A percentile compares a stretch with the other conserved stretches of the same genome.
Evolutionary conservation across 805 yeast species (phyloP).

Genomic region (Diddensiella caesifluorescens): DNA sequence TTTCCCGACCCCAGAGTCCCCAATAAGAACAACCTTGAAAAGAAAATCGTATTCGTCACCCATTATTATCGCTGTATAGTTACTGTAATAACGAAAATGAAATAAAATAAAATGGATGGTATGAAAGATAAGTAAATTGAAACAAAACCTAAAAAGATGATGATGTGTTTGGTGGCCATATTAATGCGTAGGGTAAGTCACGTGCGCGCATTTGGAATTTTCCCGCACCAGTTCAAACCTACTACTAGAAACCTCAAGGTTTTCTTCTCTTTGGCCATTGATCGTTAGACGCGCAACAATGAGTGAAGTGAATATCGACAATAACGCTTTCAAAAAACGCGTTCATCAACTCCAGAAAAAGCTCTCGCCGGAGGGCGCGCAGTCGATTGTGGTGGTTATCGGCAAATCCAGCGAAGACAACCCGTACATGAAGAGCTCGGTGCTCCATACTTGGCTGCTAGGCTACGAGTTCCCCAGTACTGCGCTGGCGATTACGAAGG

Average conservation of each 20-base stretch:
- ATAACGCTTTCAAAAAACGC: slow-evolving; percentile 30
- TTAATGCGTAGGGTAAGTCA: too few relatives aligned
- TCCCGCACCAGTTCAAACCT: too few relatives aligned
- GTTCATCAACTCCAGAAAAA: slow-evolving; percentile 27
- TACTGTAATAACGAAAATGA: too few relatives aligned
- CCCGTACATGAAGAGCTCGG: slow-evolving; percentile 83
- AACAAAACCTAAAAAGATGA: too few relatives aligned
- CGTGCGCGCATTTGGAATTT: too few relatives aligned
- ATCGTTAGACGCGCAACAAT: slow-evolving; percentile 1
- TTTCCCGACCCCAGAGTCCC: slow-evolving; percentile 97
- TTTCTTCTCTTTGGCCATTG: not conserved
- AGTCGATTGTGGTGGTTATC: slow-evolving; percentile 58
- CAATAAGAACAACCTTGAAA: slow-evolving; percentile 91
- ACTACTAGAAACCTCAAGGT: not conserved
- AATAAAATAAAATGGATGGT: too few relatives aligned
- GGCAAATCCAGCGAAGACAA: slow-evolving; percentile 86
- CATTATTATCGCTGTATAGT: slow-evolving; percentile 27
- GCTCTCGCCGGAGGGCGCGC: slow-evolving; percentile 33
- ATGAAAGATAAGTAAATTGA: too few relatives aligned
- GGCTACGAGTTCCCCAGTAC: slow-evolving; percentile 98
- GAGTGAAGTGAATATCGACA: slow-evolving; percentile 25
- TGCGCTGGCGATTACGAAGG: slow-evolving; percentile 56
- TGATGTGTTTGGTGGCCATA: too few relatives aligned
- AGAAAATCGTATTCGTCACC: slow-evolving; percentile 85
- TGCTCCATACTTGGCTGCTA: slow-evolving; percentile 82